Evolutionary conservation across 495 filamentous ascomycete genomes (phyloP).

Genomic region (Poronia punctata): DNA sequence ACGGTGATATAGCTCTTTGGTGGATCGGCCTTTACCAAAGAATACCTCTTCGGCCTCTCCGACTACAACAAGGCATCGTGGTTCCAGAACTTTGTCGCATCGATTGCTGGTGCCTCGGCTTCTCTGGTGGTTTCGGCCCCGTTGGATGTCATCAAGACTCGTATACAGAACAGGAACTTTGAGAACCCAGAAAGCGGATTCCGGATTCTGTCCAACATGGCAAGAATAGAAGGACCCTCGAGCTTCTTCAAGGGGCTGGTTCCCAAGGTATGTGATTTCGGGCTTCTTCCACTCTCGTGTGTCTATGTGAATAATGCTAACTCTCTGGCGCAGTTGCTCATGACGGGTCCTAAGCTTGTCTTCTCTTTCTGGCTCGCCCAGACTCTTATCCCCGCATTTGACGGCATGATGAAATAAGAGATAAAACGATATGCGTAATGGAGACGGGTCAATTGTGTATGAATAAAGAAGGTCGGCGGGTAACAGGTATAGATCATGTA

Average conservation of each 20-base stretch:
- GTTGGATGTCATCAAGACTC: conserved; percentile 97
- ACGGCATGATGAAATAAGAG: conserved; percentile 30
- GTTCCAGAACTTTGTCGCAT: conserved; percentile 95
- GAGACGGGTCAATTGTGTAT: conserved; percentile 4
- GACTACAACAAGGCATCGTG: conserved; percentile 97
- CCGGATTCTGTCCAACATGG: conserved; percentile 86
- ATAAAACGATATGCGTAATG: no score
- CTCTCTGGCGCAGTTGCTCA: conserved; percentile 56
- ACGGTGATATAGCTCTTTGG: conserved; percentile 70
- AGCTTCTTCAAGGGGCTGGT: conserved; percentile 97
- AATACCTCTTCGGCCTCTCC: conserved; percentile 75
- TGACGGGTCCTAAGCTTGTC: conserved; percentile 97
- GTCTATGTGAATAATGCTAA: conserved; percentile 6
- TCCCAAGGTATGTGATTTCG: conserved; percentile 57
- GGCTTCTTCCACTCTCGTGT: not conserved
- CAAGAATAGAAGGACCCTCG: conserved; percentile 71
- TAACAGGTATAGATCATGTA: conserved; percentile 9
- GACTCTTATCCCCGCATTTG: conserved; percentile 69
- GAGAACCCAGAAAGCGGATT: conserved; percentile 93
- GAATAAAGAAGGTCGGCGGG: not conserved
- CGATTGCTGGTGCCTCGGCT: conserved; percentile 85
- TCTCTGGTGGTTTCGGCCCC: conserved; percentile 91
- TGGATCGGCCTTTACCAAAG: conserved; percentile 95
- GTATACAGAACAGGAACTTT: conserved; percentile 99
- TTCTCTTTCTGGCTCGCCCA: conserved; percentile 99